Evolutionary conservation across 176 grass and related monocot species (phyloP).

Genomic region (Tuctoria greenei): DNA sequence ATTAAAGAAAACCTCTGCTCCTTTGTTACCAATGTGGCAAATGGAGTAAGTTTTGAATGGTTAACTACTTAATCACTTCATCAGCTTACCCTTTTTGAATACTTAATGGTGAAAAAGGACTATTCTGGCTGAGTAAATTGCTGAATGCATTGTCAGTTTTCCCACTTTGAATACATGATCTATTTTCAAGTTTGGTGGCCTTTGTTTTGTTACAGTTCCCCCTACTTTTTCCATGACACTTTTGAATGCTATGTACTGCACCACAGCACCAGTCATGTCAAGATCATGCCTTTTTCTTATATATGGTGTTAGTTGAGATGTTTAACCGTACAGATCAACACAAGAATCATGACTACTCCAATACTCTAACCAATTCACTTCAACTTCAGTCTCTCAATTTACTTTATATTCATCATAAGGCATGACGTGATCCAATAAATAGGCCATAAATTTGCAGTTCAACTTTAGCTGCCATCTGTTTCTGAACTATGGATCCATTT

Average conservation of each 20-base stretch:
- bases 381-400: conserved; percentile 42
- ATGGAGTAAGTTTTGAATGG: conserved; percentile 15
- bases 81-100: background rate
- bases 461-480: conserved; percentile 33
- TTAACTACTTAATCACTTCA: background rate
- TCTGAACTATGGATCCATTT: conserved; percentile 45
- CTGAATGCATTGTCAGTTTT: conserved; percentile 9
- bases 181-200: conserved; percentile 2
- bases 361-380: conserved; percentile 51
- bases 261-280: conserved; percentile 51
- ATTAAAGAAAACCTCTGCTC: background rate
- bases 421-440: conserved; percentile 48
- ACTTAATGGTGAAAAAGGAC: background rate
- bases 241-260: conserved; percentile 18
- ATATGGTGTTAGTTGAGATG: conserved; percentile 50
- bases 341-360: conserved; percentile 66
- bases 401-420: conserved; percentile 18
- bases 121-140: background rate
- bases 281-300: conserved; percentile 59
- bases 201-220: conserved; percentile 24
- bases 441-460: conserved; percentile 29
- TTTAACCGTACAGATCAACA: conserved; percentile 57
- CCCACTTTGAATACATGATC: background rate
- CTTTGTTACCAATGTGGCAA: background rate
- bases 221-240: conserved; percentile 10